Conservation (phyloP, 148 eudicot species). For the Vaccinium macrocarpon region DNA sequence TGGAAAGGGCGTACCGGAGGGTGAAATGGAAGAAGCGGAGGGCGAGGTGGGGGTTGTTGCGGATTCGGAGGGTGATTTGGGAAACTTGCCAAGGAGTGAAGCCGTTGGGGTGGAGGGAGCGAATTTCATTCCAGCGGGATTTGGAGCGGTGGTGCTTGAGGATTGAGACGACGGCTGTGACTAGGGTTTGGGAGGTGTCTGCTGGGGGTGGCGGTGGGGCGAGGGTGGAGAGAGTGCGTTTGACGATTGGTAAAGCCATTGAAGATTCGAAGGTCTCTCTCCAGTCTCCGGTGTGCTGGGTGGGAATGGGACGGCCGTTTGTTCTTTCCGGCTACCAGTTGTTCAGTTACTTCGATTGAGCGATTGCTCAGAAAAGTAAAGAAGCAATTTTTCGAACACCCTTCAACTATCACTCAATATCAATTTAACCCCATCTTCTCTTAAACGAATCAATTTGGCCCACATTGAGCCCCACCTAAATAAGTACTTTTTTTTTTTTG, state of each 20-base stretch:
- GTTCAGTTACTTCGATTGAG: not conserved
- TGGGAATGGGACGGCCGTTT: not conserved
- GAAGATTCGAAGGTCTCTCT: not conserved
- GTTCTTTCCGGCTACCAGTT: not conserved
- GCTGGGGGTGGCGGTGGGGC: conserved; percentile 19
- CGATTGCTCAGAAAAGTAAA: too few relatives aligned
- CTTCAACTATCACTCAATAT: too few relatives aligned
- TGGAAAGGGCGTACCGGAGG: conserved; percentile 32
- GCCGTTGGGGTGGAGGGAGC: conserved; percentile 45
- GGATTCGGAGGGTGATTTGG: conserved; percentile 49
- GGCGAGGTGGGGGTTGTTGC: conserved; percentile 59
- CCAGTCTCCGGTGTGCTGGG: not conserved
- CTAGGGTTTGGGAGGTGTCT: conserved; percentile 21
- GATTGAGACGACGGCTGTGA: conserved; percentile 44
- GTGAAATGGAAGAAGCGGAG: conserved; percentile 66
- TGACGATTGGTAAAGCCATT: conserved; percentile 32
- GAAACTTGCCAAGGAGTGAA: conserved; percentile 55
- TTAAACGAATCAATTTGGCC: too few relatives aligned
- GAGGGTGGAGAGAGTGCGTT: conserved; percentile 18
- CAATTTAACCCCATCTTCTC: too few relatives aligned
- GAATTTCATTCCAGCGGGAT: conserved; percentile 64
- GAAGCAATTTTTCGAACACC: too few relatives aligned
- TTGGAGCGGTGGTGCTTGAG: conserved; percentile 70
- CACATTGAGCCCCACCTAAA: too few relatives aligned
- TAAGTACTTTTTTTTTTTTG: too few relatives aligned